Base-by-base conservation (phyloP, 192 early-diverging fungal species). In the Diversispora eburnea region DNA sequence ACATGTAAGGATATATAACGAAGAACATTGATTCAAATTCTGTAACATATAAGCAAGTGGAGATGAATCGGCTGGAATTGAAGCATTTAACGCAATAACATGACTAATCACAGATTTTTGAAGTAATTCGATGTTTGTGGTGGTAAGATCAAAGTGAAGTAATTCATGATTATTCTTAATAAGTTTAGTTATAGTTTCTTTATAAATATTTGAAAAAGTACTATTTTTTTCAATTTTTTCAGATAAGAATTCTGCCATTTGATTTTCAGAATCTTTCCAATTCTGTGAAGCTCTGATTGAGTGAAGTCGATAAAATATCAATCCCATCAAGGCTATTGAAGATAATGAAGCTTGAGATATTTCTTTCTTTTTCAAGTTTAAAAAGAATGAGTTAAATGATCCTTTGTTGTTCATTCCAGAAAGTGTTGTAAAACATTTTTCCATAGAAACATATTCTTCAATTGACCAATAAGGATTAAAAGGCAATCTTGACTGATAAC, bases 391-490 rank as follows among this genome's bases (percentile, higher is more conserved):
- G 8, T 70, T 15, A 12, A 75, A 48, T 20, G 66, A 68, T 15
- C 20, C 12, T 8, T 17, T 56, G 39, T 71, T 57, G 9, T 39
- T 25, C 13, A 56, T 4, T 9, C 17, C 41, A 20, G 41, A 54
- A 0, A 74, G 43, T 13, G 5, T 33, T 70, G 41, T 25, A 48
- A 52, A 46, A 7, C 9, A 15, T n/a, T n/a, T 67, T n/a, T 75
- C 74, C 4, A 19, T 39, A 25, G 70, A n/a, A 5, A 17, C n/a
- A 46, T 70, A 75, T 56, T 58, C 52, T 1, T 19, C 13, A 7
- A 70, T 25, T 15, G 7, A 6, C 8, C 19, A 69, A 33, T 59
- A 75, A 42, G 74, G 66, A 69, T 75, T 75, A 58, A 75, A 70
- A 12, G 66, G 19, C 5, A 75, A 39, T 10, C 74, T 49, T n/a